phyloP scores from a whole-genome alignment of 148 eudicot species.

The Amaranthus palmeri region DNA sequence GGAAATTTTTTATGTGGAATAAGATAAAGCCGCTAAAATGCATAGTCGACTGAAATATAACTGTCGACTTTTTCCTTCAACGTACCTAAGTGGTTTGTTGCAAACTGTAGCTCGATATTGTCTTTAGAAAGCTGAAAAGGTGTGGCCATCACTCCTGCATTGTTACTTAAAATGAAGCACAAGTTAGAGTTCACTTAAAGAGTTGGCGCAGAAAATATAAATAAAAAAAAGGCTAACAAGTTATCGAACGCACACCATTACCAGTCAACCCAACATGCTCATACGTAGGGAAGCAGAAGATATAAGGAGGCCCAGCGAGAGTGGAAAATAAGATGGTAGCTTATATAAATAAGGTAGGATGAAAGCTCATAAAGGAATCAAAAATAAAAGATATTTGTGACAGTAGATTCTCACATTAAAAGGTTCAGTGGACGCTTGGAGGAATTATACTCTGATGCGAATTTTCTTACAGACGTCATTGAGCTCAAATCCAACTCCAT shows the following conservation, averaged over 20 bases:
- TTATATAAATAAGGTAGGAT: neutral
- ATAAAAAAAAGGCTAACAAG: neutral
- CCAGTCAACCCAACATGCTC: slow-evolving; percentile 5
- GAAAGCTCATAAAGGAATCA: neutral
- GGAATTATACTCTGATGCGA: slow-evolving; percentile 52
- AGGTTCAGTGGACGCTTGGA: slow-evolving; percentile 57
- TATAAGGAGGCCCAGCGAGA: neutral
- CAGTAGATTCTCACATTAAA: slow-evolving; percentile 51
- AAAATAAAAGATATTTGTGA: neutral
- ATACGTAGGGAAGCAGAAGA: neutral
- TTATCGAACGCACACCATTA: neutral
- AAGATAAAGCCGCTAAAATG: neutral
- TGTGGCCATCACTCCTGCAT: slow-evolving; percentile 92
- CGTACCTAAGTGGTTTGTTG: slow-evolving; percentile 79
- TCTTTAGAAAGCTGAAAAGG: slow-evolving; percentile 80
- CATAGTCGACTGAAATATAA: neutral
- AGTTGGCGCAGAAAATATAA: neutral
- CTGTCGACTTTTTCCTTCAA: neutral
- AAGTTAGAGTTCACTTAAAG: slow-evolving; percentile 7
- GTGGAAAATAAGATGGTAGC: neutral
- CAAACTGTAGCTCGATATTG: slow-evolving; percentile 85
- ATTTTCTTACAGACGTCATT: slow-evolving; percentile 54
- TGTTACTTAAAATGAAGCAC: slow-evolving; percentile 43
- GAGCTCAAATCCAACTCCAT: slow-evolving; percentile 83
- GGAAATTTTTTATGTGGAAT: neutral